Evolutionary conservation across 1,284 basidiomycete species (phyloP).

Genomic region (Ustilago shanxiensis): DNA sequence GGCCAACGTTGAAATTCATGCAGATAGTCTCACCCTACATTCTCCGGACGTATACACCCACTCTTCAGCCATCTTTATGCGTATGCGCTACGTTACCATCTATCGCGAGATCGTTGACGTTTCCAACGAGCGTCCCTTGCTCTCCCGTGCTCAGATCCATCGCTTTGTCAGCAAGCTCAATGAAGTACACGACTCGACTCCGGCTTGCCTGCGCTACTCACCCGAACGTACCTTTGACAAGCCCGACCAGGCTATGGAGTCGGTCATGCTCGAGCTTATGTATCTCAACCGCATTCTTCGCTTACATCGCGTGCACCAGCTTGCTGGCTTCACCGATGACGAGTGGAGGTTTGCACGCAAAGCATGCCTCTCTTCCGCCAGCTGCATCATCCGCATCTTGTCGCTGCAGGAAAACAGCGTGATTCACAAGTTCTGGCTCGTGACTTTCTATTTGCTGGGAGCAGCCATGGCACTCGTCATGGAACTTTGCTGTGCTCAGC

Average conservation of each 20-base stretch:
- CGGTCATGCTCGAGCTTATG: conserved; percentile 62
- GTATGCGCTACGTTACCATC: conserved; percentile 50
- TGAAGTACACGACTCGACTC: conserved; percentile 57
- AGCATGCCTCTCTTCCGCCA: conserved; percentile 46
- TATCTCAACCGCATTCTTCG: conserved; percentile 66
- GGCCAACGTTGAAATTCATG: conserved; percentile 60
- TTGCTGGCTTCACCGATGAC: conserved; percentile 54
- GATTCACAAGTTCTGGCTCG: conserved; percentile 63
- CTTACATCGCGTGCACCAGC: conserved; percentile 63
- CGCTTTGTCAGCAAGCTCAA: conserved; percentile 50
- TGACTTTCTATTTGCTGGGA: conserved; percentile 62
- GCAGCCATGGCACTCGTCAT: conserved; percentile 55
- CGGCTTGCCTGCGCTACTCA: conserved; percentile 57
- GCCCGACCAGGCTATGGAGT: conserved; percentile 56
- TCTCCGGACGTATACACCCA: conserved; percentile 51
- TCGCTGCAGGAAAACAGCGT: conserved; percentile 48
- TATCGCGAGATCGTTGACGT: conserved; percentile 50
- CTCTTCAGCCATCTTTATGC: conserved; percentile 45
- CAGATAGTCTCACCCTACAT: conserved; percentile 44
- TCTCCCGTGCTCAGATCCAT: conserved; percentile 43
- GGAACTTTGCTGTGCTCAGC: conserved; percentile 49
- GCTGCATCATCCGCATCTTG: conserved; percentile 48
- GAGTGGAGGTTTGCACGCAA: conserved; percentile 54
- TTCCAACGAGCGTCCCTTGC: conserved; percentile 34
- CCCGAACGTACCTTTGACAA: conserved; percentile 56